A percentile compares a stretch with the other conserved stretches of the same genome.
phyloP scores from a whole-genome alignment of 139 green algal species.

The Chlamydomonas sp. region DNA sequence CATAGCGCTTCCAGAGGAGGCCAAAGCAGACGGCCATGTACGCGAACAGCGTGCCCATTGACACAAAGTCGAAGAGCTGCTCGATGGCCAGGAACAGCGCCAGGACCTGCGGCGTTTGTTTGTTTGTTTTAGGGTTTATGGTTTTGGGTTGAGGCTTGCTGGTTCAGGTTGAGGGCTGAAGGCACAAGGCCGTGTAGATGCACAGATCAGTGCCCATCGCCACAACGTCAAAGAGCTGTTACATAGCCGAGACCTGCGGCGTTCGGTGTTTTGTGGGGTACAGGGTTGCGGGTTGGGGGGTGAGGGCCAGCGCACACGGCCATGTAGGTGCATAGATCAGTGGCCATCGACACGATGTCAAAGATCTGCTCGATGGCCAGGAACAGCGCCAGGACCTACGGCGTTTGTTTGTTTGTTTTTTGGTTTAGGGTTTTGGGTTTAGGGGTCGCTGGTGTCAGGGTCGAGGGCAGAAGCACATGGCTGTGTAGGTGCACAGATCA shows the following conservation, averaged over 20 bases:
- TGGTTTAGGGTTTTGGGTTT: constrained; percentile 33
- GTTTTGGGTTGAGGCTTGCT: constrained; percentile 38
- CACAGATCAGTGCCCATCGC: too few species aligned
- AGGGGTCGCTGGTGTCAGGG: too few species aligned
- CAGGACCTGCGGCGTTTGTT: constrained; percentile 48
- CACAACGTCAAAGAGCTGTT: too few species aligned
- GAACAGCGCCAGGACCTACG: constrained; percentile 61
- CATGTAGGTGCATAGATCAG: neutral
- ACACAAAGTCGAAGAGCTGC: constrained; percentile 71
- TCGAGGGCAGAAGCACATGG: too few species aligned
- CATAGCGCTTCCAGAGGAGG: constrained; percentile 1
- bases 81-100: constrained; percentile 73
- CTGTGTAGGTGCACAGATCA: too few species aligned
- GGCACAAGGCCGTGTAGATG: too few species aligned
- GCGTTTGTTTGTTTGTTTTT: too few species aligned
- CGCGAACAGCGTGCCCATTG: constrained; percentile 33
- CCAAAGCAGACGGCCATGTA: neutral
- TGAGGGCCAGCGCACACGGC: neutral
- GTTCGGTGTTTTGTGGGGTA: too few species aligned
- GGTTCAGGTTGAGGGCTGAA: too few species aligned
- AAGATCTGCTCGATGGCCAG: constrained; percentile 71
- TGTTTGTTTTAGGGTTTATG: constrained; percentile 30
- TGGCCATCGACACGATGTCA: constrained; percentile 67
- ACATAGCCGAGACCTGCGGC: too few species aligned
- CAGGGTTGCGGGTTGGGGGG: too few species aligned